phyloP scores from a whole-genome alignment of 1,139 yeast species.

The Suhomyces bokatorum region DNA sequence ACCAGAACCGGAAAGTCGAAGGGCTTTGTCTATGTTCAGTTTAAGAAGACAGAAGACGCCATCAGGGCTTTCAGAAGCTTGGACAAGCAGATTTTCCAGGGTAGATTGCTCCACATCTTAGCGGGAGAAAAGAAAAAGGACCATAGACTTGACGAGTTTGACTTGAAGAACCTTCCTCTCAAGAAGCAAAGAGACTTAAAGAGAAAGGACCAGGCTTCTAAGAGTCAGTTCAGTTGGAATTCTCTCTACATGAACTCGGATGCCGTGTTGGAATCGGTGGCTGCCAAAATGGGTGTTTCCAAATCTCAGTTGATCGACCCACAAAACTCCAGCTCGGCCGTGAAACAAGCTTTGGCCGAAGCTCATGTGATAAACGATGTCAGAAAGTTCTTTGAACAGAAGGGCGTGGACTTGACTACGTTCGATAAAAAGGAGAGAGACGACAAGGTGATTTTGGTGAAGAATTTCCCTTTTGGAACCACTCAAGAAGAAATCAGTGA shows the following conservation, averaged over 20 bases:
- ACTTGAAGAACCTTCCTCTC: slow-evolving; percentile 82
- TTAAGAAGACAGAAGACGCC: slow-evolving; percentile 67
- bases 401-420: slow-evolving; percentile 79
- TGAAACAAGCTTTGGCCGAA: slow-evolving; percentile 97
- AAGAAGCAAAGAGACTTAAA: slow-evolving; percentile 87
- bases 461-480: slow-evolving; percentile 89
- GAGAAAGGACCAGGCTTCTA: slow-evolving; percentile 80
- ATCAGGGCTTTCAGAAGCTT: slow-evolving; percentile 67
- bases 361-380: slow-evolving; percentile 94
- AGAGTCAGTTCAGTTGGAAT: slow-evolving; percentile 91
- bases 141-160: slow-evolving; percentile 85
- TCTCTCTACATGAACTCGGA: slow-evolving; percentile 87
- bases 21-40: slow-evolving; percentile 89
- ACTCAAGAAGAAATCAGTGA: slow-evolving; percentile 78
- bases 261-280: slow-evolving; percentile 90
- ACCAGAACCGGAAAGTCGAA: slow-evolving; percentile 87
- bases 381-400: slow-evolving; percentile 76
- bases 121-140: slow-evolving; percentile 82
- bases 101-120: slow-evolving; percentile 84
- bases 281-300: slow-evolving; percentile 75
- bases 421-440: slow-evolving; percentile 76
- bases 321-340: slow-evolving; percentile 83
- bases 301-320: slow-evolving; percentile 88
- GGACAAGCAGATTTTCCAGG: slow-evolving; percentile 92
- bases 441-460: slow-evolving; percentile 77